Percentiles rank a stretch among this genome's conserved stretches.
Evolutionary conservation across 2,329 filamentous ascomycete species (phyloP).

Genomic region (Arachnopeziza araneosa): DNA sequence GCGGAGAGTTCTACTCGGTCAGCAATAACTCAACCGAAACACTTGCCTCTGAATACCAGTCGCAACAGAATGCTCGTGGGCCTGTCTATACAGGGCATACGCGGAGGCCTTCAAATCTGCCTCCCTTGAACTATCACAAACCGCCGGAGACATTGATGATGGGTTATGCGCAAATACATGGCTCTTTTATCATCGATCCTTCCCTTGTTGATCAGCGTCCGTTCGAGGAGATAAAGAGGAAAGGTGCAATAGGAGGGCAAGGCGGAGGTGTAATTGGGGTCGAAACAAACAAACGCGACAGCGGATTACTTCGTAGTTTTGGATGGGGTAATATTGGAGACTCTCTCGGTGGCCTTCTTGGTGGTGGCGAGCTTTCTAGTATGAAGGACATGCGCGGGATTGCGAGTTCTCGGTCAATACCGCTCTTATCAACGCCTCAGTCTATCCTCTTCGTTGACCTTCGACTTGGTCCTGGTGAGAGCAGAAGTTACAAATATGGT

Average conservation of each 20-base stretch:
- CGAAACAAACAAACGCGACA: constrained; percentile 66
- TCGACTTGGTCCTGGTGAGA: constrained; percentile 80
- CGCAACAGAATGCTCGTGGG: constrained; percentile 23
- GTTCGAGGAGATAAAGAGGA: constrained; percentile 94
- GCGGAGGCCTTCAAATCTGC: constrained; percentile 41
- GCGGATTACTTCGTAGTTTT: constrained; percentile 74
- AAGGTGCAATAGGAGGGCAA: constrained; percentile 82
- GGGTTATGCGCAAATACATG: constrained; percentile 93
- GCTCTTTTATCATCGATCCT: constrained; percentile 85
- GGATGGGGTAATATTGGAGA: constrained; percentile 86
- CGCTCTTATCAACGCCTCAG: constrained; percentile 89
- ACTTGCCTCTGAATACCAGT: constrained; percentile 1
- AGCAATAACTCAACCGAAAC: constrained; percentile 97
- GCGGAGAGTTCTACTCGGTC: constrained; percentile 88
- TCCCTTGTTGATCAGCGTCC: constrained; percentile 83
- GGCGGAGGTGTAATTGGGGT: constrained; percentile 81
- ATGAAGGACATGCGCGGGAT: constrained; percentile 93
- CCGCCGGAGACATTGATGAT: constrained; percentile 85
- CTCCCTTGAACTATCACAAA: constrained; percentile 37
- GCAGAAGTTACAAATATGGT: constrained; percentile 77
- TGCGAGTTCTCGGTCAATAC: constrained; percentile 79
- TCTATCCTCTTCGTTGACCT: constrained; percentile 95
- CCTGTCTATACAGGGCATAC: constrained; percentile 37
- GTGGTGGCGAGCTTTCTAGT: constrained; percentile 79
- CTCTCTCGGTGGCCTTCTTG: constrained; percentile 82